Percentiles rank a stretch among this genome's conserved stretches.
Evolutionary conservation across 2,329 filamentous ascomycete species (phyloP).

Genomic region (Cladosporium sp.): DNA sequence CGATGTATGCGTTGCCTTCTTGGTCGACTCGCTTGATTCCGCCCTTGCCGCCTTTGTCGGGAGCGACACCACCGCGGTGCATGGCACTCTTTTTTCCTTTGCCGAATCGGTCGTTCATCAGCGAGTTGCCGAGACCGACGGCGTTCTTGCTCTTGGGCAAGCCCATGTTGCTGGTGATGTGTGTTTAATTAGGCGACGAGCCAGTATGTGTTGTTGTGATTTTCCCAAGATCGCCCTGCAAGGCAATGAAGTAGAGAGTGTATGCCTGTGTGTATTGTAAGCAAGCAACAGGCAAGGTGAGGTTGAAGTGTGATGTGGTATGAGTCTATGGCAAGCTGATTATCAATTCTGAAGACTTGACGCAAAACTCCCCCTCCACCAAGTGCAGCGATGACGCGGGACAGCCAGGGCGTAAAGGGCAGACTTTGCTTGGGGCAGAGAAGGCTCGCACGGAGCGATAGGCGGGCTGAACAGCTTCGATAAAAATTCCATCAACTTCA

Average conservation of each 20-base stretch:
- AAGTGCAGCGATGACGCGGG: too few relatives aligned
- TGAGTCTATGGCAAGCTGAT: neutral
- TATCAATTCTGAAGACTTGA: conserved; percentile 7
- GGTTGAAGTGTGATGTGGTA: too few relatives aligned
- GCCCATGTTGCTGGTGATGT: conserved; percentile 50
- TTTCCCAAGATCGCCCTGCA: neutral
- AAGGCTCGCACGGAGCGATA: too few relatives aligned
- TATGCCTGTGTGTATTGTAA: neutral
- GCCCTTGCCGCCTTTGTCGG: conserved; percentile 58
- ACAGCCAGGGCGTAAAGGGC: too few relatives aligned
- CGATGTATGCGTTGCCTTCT: conserved; percentile 64
- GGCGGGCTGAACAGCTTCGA: too few relatives aligned
- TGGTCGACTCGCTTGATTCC: conserved; percentile 39
- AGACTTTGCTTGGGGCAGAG: too few relatives aligned
- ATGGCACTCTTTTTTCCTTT: conserved; percentile 83
- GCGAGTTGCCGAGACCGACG: conserved; percentile 90
- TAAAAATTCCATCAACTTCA: too few relatives aligned
- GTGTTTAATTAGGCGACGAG: neutral
- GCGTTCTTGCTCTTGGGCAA: conserved; percentile 91
- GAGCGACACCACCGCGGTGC: conserved; percentile 62
- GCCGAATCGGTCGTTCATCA: conserved; percentile 98
- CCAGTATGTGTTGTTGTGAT: conserved; percentile 3
- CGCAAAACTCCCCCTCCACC: neutral
- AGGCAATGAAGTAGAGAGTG: neutral
- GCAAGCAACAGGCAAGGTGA: neutral